A percentile compares a stretch with the other conserved stretches of the same genome.
Conservation (phyloP, 805 yeast species). For the Yamadazyma tumulicola region DNA sequence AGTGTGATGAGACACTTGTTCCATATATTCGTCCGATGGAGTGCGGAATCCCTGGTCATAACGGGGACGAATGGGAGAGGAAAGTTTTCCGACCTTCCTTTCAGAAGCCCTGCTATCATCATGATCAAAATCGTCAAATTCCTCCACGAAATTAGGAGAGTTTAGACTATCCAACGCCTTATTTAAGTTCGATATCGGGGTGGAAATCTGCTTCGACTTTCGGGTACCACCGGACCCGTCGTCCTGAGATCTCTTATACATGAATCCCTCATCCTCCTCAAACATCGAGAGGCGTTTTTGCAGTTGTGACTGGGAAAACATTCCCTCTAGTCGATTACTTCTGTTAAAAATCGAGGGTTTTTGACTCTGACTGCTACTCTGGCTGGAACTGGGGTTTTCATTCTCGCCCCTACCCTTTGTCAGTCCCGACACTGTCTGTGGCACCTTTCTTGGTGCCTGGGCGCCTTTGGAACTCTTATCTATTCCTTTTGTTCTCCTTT, state of each 20-base stretch:
- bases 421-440: constrained; percentile 1
- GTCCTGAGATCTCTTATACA: constrained; percentile 22
- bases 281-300: constrained; percentile 8
- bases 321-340: constrained; percentile 9
- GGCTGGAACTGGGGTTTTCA: constrained; percentile 1
- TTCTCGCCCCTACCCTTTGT: constrained; percentile 4
- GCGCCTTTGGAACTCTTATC: no score
- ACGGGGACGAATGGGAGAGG: constrained; percentile 15
- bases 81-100: constrained; percentile 6
- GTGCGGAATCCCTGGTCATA: constrained; percentile 10
- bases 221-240: constrained; percentile 8
- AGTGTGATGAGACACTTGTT: constrained; percentile 28
- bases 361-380: constrained; percentile 2
- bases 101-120: constrained; percentile 2
- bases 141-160: constrained; percentile 11
- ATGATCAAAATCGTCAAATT: constrained; percentile 10
- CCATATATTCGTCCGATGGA: constrained; percentile 22
- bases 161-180: constrained; percentile 16
- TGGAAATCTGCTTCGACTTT: constrained; percentile 16
- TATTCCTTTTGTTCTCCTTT: no score
- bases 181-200: constrained; percentile 23
- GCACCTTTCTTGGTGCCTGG: no score
- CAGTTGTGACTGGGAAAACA: constrained; percentile 8
- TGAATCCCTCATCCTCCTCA: constrained; percentile 32
- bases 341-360: constrained; percentile 4